Percentiles rank a stretch among this genome's conserved stretches.
These are phyloP conservation scores for Flaveria robusta DNA, from an alignment of 129 eudicot genomes.

Conservation along the genomic window DNA sequence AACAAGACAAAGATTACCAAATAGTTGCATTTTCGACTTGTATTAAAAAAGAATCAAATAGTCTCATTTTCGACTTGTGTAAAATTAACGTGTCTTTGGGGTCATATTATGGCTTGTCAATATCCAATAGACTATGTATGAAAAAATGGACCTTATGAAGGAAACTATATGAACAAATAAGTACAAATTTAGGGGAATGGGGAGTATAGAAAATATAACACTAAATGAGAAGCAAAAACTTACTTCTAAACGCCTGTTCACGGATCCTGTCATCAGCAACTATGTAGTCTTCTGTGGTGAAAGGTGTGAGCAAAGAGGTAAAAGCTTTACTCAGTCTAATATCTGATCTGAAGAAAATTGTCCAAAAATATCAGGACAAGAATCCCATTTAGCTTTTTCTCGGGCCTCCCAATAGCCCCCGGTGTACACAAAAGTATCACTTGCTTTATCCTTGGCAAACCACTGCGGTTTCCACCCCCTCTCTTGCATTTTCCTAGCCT, in stretches of 20 bases:
- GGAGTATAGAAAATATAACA: slow-evolving; percentile 20
- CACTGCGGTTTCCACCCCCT: slow-evolving; percentile 94
- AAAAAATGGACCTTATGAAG: slow-evolving; percentile 17
- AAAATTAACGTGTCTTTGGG: no score
- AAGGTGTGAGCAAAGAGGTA: slow-evolving; percentile 16
- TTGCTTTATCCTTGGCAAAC: slow-evolving; percentile 77
- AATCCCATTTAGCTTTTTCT: slow-evolving; percentile 71
- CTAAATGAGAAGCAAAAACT: slow-evolving; percentile 5
- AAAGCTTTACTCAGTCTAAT: slow-evolving; percentile 45
- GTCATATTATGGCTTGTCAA: background rate
- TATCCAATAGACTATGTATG: background rate
- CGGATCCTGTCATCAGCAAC: slow-evolving; percentile 20
- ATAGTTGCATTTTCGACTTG: background rate
- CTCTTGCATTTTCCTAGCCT: slow-evolving; percentile 99
- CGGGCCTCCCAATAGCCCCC: slow-evolving; percentile 99
- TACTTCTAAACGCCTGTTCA: slow-evolving; percentile 24
- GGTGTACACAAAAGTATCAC: slow-evolving; percentile 59
- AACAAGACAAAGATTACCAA: background rate
- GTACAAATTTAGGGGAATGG: slow-evolving; percentile 4
- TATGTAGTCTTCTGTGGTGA: slow-evolving; percentile 22
- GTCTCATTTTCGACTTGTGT: slow-evolving; percentile 25
- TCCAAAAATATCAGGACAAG: slow-evolving; percentile 92
- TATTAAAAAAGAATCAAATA: background rate
- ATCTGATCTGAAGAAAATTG: slow-evolving; percentile 64
- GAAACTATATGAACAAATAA: slow-evolving; percentile 21